phyloP scores from a whole-genome alignment of 148 eudicot species.

The Selenicereus undatus region DNA sequence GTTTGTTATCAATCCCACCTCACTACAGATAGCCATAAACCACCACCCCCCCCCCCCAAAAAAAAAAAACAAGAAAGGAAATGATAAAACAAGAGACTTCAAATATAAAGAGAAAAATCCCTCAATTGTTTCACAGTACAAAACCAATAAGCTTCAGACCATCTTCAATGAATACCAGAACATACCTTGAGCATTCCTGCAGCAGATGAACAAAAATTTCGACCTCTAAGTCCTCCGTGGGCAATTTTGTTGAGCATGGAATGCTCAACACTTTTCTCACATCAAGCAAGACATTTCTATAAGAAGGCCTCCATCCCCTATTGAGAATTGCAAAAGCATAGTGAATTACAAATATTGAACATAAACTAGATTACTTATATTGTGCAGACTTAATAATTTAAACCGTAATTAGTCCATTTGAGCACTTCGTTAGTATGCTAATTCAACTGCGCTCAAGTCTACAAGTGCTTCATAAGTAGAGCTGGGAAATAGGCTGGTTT shows the following conservation, averaged over 20 bases:
- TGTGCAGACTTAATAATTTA: neutral
- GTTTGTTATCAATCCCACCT: neutral
- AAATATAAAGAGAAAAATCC: neutral
- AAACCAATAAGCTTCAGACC: neutral
- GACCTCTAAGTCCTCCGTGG: constrained; percentile 76
- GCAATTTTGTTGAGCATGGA: constrained; percentile 71
- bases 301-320: constrained; percentile 97
- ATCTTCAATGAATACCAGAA: neutral
- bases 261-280: constrained; percentile 68
- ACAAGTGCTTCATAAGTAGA: neutral
- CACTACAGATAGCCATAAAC: too few relatives aligned
- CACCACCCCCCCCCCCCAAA: neutral
- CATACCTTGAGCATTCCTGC: constrained; percentile 69
- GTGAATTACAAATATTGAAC: neutral
- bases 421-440: neutral
- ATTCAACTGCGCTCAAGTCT: neutral
- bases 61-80: neutral
- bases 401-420: neutral
- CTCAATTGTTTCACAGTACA: neutral
- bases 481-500: too few relatives aligned
- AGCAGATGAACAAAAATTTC: constrained; percentile 85
- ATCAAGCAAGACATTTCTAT: constrained; percentile 78
- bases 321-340: constrained; percentile 10
- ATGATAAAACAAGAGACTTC: neutral
- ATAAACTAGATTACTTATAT: neutral